phyloP scores from a whole-genome alignment of 768 basidiomycete species.

The Collybiopsis confluens region DNA sequence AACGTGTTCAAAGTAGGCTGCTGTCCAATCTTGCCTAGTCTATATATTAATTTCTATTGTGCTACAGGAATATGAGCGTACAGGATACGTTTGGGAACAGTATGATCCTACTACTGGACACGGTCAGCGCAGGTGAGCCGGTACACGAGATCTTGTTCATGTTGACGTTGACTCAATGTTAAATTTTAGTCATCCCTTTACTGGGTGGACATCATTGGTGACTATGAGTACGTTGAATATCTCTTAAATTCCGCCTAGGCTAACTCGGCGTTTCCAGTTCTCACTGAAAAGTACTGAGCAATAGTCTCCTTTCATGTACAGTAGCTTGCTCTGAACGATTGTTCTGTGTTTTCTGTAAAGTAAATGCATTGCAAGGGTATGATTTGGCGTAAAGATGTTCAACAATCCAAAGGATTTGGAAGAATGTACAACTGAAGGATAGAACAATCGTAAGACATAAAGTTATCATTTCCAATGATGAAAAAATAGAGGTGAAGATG shows the following conservation, averaged over 20 bases:
- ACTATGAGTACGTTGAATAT: slow-evolving; percentile 65
- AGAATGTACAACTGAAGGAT: neutral
- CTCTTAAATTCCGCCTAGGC: neutral
- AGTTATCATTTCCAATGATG: too few species aligned
- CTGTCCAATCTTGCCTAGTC: too few species aligned
- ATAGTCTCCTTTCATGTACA: neutral
- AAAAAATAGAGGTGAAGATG: neutral
- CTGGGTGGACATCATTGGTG: slow-evolving; percentile 92
- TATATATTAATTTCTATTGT: neutral
- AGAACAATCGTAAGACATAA: neutral
- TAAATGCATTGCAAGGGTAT: neutral
- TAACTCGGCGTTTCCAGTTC: slow-evolving; percentile 34
- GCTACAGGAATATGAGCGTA: slow-evolving; percentile 80
- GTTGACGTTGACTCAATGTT: neutral
- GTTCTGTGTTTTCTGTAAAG: too few species aligned
- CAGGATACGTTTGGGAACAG: slow-evolving; percentile 97
- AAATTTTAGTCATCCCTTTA: slow-evolving; percentile 80
- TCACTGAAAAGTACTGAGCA: slow-evolving; percentile 63
- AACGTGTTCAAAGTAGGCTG: slow-evolving; percentile 66
- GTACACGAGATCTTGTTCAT: slow-evolving; percentile 6
- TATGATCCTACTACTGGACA: slow-evolving; percentile 83
- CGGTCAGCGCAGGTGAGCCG: slow-evolving; percentile 74
- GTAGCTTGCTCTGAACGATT: neutral
- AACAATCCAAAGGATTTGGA: too few species aligned
- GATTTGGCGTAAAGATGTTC: neutral